Evolutionary conservation across 2,329 filamentous ascomycete genomes (phyloP), one percentile per base, ranked within the genome.

Genomic region (Botryosphaeria dothidea): DNA sequence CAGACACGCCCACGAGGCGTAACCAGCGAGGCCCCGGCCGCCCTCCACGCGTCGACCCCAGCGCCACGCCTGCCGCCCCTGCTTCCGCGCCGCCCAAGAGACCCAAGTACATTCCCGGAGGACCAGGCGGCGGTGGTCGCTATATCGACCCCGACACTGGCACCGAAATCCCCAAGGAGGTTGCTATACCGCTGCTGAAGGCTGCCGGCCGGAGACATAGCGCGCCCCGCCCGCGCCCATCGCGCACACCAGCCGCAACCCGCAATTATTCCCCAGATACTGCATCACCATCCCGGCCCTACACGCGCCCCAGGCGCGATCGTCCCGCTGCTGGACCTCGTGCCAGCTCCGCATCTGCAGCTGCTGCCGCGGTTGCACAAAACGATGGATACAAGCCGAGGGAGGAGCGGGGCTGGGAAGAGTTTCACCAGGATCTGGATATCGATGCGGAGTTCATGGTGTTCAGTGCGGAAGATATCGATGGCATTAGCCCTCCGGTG

Each of bases 311-410:
- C 71, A 67, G 77, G 66, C 74, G 81, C 66, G 79, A 80, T 41
- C 80, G 78, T 61, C 71, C 79, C 62, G 78, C 79, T 72, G 75
- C 77, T 34, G 83, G 84, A 71, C 91, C 91, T 75, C 86, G 91
- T 69, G 96, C 91, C 78, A 92, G 90, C 71, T 94, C 92, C 51
- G 92, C 87, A n/a, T 62, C 64, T n/a, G 92, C 94, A 13, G 93
- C 93, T 29, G 92, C 93, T 25, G 92, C 93, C 58, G 93, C 92
- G 5, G 90, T 91, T 3, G 90, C 95, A 66, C 93, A 97, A 74
- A 93, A 89, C 72, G 95, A 98, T 81, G 93, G 94, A 58, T 98
- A 98, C 80, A 99, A 99, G 77, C 95, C 95, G 34, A 86, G 95
- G 73, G 95, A 99, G 79, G 95, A 99, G 81, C 89, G 94, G 68